phyloP scores from a whole-genome alignment of 2,329 filamentous ascomycete species.

The Didymella pomorum region DNA sequence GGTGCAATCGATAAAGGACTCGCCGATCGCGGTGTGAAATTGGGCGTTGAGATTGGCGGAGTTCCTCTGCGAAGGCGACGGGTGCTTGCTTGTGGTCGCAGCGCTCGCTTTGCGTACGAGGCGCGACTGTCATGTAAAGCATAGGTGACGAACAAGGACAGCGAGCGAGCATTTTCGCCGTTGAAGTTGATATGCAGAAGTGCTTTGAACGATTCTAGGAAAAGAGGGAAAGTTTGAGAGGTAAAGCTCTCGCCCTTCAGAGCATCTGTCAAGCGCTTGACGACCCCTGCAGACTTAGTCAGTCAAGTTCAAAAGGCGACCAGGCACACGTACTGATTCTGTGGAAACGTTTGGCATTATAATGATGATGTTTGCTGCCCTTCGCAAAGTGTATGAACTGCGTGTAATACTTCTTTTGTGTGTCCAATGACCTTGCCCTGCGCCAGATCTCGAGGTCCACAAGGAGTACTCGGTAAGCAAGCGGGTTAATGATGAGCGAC shows the following conservation, averaged over 20 bases:
- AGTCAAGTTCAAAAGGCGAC: slow-evolving; percentile 20
- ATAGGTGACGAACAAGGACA: slow-evolving; percentile 93
- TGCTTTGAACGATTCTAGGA: slow-evolving; percentile 79
- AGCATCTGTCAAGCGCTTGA: slow-evolving; percentile 88
- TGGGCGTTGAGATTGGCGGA: slow-evolving; percentile 38
- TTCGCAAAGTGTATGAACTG: slow-evolving; percentile 89
- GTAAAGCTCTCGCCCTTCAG: slow-evolving; percentile 84
- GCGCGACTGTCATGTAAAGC: slow-evolving; percentile 74
- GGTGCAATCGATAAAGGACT: slow-evolving; percentile 39
- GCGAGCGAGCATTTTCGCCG: slow-evolving; percentile 81
- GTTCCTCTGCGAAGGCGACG: slow-evolving; percentile 42
- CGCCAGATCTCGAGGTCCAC: slow-evolving; percentile 96
- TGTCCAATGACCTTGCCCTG: slow-evolving; percentile 71
- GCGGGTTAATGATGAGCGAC: slow-evolving; percentile 93
- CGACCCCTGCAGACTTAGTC: slow-evolving; percentile 69
- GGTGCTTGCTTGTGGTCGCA: slow-evolving; percentile 47
- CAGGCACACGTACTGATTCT: slow-evolving; percentile 77
- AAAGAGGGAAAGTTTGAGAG: slow-evolving; percentile 74
- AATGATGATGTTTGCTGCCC: slow-evolving; percentile 90
- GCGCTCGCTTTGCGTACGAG: slow-evolving; percentile 47
- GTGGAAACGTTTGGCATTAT: slow-evolving; percentile 85
- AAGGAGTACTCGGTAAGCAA: slow-evolving; percentile 90
- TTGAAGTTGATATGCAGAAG: slow-evolving; percentile 83
- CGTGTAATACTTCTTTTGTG: slow-evolving; percentile 89
- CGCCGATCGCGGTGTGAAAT: slow-evolving; percentile 41